Base-by-base conservation (phyloP, 805 yeast species). In the Scheffersomyces spartinae region DNA sequence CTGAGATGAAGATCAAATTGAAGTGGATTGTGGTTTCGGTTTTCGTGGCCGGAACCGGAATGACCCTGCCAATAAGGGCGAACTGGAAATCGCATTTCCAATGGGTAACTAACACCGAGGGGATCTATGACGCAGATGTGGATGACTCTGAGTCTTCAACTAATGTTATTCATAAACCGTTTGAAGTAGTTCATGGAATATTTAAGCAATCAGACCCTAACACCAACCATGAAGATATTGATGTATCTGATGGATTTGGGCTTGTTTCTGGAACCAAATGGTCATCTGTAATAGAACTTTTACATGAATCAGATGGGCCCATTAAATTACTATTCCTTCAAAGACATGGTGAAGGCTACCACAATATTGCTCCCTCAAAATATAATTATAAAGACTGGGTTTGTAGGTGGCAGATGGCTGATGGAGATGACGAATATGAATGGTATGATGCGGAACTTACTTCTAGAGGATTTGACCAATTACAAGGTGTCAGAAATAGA, bases 271-370 rank as follows among this genome's bases (percentile, higher is more conserved):
- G 59, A 16, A 25, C 6, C 33, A 43, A 17, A 36, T 52, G 2
- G 14, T 35, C 6, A n/a, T n/a, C n/a, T n/a, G n/a, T n/a, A n/a
- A n/a, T n/a, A n/a, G 23, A 31, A 2, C 23, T 34, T n/a, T 15
- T 46, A 7, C 21, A 32, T 7, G 29, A 31, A 4, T 24, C 39
- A 9, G 32, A 39, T 12, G 28, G 21, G 8, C 18, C 26, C 7
- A 32, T 30, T 18, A 20, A 14, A n/a, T 30, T 52, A 17, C 30
- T 52, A 11, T 50, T 46, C 20, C 26, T 52, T 6, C 52, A 45
- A 18, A 35, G 60, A 28, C 60, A 52, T 29, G 55, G 55, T 7
- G 52, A 52, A 35, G 58, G 54, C 7, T 46, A 31, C 27, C 60
- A 52, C 28, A 52, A 52, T 26, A 31, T 45, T 13, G 55, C 47